Conservation (phyloP, 495 filamentous ascomycete species). For the Podospora comata region DNA sequence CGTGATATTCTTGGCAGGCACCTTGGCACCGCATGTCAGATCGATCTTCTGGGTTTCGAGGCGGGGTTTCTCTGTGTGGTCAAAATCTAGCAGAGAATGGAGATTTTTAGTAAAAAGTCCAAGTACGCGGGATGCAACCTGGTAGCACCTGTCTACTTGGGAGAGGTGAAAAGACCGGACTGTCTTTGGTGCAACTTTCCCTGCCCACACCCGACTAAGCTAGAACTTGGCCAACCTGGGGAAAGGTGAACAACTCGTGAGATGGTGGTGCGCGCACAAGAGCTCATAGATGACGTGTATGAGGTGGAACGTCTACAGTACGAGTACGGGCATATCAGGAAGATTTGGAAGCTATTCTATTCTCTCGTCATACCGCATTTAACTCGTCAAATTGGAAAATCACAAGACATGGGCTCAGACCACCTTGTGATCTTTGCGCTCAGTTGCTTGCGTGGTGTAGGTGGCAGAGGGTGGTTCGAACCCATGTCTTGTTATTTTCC, state of each 20-base stretch:
- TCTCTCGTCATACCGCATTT: too few relatives aligned
- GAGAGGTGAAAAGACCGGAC: background rate
- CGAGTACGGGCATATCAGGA: background rate
- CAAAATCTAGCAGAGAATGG: background rate
- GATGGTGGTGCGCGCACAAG: background rate
- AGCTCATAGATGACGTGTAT: background rate
- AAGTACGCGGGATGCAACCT: background rate
- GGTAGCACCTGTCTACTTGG: background rate
- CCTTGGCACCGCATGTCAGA: constrained; percentile 22
- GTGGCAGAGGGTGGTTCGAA: too few relatives aligned
- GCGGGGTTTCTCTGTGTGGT: background rate
- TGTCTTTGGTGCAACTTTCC: background rate
- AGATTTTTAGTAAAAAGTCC: background rate
- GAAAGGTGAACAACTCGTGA: background rate
- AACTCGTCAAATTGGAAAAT: too few relatives aligned
- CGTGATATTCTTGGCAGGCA: constrained; percentile 19
- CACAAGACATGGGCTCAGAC: too few relatives aligned
- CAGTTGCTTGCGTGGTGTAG: too few relatives aligned
- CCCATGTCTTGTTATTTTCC: too few relatives aligned
- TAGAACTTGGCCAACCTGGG: background rate
- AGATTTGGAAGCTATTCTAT: background rate
- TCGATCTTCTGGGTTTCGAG: background rate
- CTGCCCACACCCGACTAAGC: background rate
- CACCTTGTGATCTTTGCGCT: too few relatives aligned
- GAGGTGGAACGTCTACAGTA: background rate